Evolutionary conservation across 371 early-diverging fungal species (phyloP), one percentile per base, ranked within the genome.

Genomic region (Synchytrium microbalum): DNA sequence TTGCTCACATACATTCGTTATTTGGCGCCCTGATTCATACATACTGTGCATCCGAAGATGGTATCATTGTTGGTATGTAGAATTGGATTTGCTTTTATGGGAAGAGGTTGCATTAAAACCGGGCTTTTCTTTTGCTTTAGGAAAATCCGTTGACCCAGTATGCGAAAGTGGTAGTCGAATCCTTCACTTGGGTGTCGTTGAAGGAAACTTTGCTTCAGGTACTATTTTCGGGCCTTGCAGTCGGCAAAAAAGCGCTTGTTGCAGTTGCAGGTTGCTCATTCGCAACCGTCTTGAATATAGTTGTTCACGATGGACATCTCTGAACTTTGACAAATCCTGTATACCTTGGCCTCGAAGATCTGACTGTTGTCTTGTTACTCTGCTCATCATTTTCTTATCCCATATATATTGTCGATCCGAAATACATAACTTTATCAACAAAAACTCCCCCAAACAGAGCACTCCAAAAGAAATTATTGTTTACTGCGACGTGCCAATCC

Each of bases 151-250:
- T 16, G 82, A 91, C 60, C 91, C 91, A 0, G 91, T 91, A 0
- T 89, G 89, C 59, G 87, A 88, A 77, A 79, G 81, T 27, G 91
- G 91, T 0, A 86, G 85, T 67, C 82, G 91, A 25, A 88, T 91
- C 60, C 68, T 89, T 27, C 91, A 91, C 68, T 69, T 91, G 5
- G 91, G 91, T 32, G 87, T 90, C 2, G 87, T 89, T n/a, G 80
- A 74, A 27, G 78, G 74, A 25, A 66, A 72, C 10, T 82, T 82
- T 60, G 79, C 82, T 8, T 75, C 68, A 28, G 72, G 77, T 57
- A 72, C 75, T 19, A 52, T 0, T 23, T 19, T 23, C 0, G 19
- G 0, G 52, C 52, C 52, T 19, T 29, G 25, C 24, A 13, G 19
- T 13, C 14, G 58, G 58, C 58, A 13, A 23, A 25, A 57, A n/a